These are phyloP conservation scores for Sclerotinia subarctica DNA, from an alignment of 2,329 filamentous ascomycete genomes.

Conservation along the genomic window DNA sequence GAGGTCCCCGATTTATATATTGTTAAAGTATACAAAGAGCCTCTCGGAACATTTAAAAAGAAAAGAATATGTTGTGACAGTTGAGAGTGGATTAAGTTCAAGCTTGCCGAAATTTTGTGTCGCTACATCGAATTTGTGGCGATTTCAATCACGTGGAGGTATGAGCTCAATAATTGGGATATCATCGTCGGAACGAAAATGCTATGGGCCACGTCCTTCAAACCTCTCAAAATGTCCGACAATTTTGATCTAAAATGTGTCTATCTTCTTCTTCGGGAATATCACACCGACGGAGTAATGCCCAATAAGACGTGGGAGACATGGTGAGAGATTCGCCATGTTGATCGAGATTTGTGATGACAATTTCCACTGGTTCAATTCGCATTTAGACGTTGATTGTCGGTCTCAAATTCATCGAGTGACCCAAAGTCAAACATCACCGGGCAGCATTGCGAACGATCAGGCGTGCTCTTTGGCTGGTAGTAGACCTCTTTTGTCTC, in stretches of 20 bases:
- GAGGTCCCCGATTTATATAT: conserved; percentile 18
- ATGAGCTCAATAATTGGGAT: not conserved
- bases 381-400: not conserved
- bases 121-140: conserved; percentile 5
- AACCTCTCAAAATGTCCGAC: not conserved
- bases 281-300: not conserved
- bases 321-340: not conserved
- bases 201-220: not conserved
- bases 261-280: not conserved
- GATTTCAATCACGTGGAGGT: conserved; percentile 13
- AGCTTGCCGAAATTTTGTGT: conserved; percentile 1
- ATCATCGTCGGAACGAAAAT: conserved; percentile 10
- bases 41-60: not conserved
- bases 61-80: conserved; percentile 9
- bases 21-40: conserved; percentile 12
- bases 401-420: not conserved
- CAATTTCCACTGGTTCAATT: not conserved
- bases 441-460: not conserved
- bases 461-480: conserved; percentile 8
- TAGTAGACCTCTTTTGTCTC: not conserved
- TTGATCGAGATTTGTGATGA: not conserved
- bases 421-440: not conserved
- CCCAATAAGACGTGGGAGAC: not conserved
- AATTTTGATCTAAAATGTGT: not conserved
- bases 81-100: conserved; percentile 11